Percentiles rank a stretch among this genome's conserved stretches.
phyloP scores from a whole-genome alignment of 441 rosid genomes.

The Rhodomyrtus psidioides region DNA sequence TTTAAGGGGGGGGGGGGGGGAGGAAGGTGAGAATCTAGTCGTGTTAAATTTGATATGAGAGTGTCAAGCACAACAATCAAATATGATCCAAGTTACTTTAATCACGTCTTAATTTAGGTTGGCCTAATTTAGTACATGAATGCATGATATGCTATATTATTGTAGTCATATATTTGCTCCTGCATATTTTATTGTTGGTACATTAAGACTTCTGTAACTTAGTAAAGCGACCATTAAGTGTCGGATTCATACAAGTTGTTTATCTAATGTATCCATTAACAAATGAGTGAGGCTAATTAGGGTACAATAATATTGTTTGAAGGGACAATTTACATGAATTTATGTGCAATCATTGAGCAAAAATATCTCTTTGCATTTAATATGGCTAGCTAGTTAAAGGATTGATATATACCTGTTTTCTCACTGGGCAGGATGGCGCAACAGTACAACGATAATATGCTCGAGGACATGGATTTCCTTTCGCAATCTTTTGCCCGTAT shows the following conservation, averaged over 20 bases:
- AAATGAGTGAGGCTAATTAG: neutral
- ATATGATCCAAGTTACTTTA: neutral
- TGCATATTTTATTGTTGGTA: neutral
- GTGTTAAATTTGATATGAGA: neutral
- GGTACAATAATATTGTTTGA: neutral
- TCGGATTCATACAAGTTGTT: neutral
- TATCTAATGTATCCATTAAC: neutral
- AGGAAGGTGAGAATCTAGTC: too few relatives aligned
- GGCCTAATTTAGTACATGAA: neutral
- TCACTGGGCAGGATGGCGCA: constrained; percentile 11
- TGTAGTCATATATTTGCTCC: neutral
- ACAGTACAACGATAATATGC: constrained; percentile 14
- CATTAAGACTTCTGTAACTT: neutral
- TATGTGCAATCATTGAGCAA: neutral
- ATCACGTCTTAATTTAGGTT: neutral
- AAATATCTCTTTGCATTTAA: neutral
- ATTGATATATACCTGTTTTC: constrained; percentile 6
- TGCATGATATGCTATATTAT: neutral
- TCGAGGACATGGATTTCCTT: constrained; percentile 15
- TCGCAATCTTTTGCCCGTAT: constrained; percentile 11
- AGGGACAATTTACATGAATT: neutral
- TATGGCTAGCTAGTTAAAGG: neutral
- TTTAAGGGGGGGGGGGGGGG: too few relatives aligned
- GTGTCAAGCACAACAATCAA: neutral
- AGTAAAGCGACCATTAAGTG: neutral